Conservation (phyloP, 257 asterid genomes). For the Fraxinus pennsylvanica region DNA sequence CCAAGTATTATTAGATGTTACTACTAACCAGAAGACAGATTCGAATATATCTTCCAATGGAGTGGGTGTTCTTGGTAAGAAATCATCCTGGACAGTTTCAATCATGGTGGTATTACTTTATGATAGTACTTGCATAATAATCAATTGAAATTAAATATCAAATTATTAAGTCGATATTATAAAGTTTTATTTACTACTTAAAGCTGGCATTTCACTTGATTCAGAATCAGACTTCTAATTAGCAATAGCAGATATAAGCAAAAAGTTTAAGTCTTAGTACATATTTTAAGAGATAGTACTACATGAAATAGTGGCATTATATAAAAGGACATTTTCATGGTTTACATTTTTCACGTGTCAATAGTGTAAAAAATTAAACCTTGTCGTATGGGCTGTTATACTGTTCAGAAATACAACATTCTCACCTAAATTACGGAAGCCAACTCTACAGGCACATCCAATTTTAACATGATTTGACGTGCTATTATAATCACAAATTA, state of each 20-base stretch:
- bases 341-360: not conserved
- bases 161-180: conserved; percentile 2
- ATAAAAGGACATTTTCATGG: not conserved
- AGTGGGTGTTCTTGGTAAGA: conserved; percentile 94
- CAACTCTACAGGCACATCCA: not conserved
- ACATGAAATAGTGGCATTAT: not conserved
- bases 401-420: not conserved
- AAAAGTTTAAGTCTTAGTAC: not conserved
- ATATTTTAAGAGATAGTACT: not conserved
- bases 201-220: not conserved
- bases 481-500: not conserved
- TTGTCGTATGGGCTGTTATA: not conserved
- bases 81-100: conserved; percentile 70
- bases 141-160: conserved; percentile 3
- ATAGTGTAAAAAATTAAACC: not conserved
- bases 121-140: not conserved
- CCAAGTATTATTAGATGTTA: conserved; percentile 10
- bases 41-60: conserved; percentile 91
- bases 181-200: conserved; percentile 8
- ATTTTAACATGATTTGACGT: not conserved
- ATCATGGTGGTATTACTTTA: conserved; percentile 16
- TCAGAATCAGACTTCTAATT: not conserved
- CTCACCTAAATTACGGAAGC: not conserved
- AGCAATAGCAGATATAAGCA: not conserved
- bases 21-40: conserved; percentile 84